Evolutionary conservation across 192 early-diverging fungal species (phyloP), one percentile per base, ranked within the genome.

Genomic region (Umbelopsis sp.): DNA sequence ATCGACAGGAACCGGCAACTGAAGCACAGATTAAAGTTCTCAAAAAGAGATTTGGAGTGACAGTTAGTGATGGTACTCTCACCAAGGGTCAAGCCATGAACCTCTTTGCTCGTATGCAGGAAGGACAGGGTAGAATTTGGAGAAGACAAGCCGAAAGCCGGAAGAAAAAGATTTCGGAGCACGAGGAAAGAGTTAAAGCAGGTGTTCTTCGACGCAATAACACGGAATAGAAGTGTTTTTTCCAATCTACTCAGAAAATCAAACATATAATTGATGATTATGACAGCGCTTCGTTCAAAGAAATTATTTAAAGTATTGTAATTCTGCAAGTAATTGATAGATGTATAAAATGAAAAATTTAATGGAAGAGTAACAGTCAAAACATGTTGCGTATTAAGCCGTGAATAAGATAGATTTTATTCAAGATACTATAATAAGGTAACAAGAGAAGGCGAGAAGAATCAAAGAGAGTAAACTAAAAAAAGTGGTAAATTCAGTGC

Each of bases 51-150:
- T 61, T 61, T 33, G 55, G 55, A 7, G n/a, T 61, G 55, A 35
- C 49, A n/a, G 50, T 76, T 16, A 87, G 81, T 6, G 72, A 84
- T 64, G 45, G 46, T 21, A 0, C 16, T 87, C 49, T 73, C 49
- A 89, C 82, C 0, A 89, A 89, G 37, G 94, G 92, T 11, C 84
- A 83, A 27, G 94, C 92, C 1, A 82, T 88, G 55, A 89, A 93
- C 74, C 61, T 95, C 51, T 87, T 94, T 47, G 80, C 85, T 22
- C 77, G 82, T 16, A 46, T 89, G 37, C 78, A 72, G 1, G 78
- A 84, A 58, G 92, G 92, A 1, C 81, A 81, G 8, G 68, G 74
- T 6, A 82, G 81, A 61, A 69, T 74, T 20, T 88, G 88, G 88
- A 80, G 72, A 51, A 67, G 58, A 46, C 55, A 61, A 35, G 55